These are phyloP conservation scores for Candida dajiaensis DNA, from an alignment of 805 yeast species.

Conservation along the genomic window DNA sequence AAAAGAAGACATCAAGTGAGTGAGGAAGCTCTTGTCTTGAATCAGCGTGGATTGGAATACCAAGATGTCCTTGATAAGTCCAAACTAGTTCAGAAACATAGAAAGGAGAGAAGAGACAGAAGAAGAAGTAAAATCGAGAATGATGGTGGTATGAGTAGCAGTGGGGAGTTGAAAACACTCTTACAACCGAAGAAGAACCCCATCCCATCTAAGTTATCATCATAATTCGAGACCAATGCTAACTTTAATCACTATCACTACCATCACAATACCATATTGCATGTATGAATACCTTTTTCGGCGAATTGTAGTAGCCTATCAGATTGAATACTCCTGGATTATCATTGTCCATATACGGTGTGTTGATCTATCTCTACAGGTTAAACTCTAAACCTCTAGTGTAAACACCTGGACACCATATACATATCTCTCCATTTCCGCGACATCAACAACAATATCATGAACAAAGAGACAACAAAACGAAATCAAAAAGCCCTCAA, in stretches of 20 bases:
- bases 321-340: too few species aligned
- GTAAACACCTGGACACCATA: neutral
- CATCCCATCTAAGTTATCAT: neutral
- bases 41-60: neutral
- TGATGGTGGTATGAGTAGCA: constrained; percentile 69
- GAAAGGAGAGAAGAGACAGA: constrained; percentile 35
- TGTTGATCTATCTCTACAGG: too few species aligned
- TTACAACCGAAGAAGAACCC: constrained; percentile 52
- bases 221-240: neutral
- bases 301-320: neutral
- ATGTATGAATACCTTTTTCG: neutral
- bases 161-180: constrained; percentile 98
- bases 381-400: too few species aligned
- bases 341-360: too few species aligned
- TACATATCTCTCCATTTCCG: too few species aligned
- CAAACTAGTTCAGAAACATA: constrained; percentile 30
- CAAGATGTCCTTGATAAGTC: constrained; percentile 20
- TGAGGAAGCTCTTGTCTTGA: neutral
- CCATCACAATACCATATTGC: neutral
- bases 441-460: too few species aligned
- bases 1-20: constrained; percentile 38
- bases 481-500: neutral
- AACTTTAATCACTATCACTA: too few species aligned
- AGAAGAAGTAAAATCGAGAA: constrained; percentile 25
- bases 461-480: too few species aligned